A percentile compares a stretch with the other conserved stretches of the same genome.
These are phyloP conservation scores for Tolypocladium sp. DNA, from an alignment of 2,329 filamentous ascomycete genomes.

Conservation along the genomic window DNA sequence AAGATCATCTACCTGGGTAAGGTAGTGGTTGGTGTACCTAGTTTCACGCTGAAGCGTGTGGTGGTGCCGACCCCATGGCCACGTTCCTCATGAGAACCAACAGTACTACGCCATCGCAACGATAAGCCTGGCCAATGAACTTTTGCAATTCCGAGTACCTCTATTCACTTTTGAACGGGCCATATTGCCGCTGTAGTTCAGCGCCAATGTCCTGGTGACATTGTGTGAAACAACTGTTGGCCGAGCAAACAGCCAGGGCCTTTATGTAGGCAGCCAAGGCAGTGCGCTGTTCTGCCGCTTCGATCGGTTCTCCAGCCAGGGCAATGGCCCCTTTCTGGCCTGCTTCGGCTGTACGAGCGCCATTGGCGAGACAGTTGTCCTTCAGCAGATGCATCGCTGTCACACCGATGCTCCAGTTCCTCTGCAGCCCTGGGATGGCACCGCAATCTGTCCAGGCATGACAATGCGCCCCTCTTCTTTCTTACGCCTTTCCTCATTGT, in stretches of 20 bases:
- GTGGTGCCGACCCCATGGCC: neutral
- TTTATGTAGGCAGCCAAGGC: neutral
- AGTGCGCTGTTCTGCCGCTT: neutral
- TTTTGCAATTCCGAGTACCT: neutral
- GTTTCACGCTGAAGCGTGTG: neutral
- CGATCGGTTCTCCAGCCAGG: too few species aligned
- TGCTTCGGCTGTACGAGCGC: neutral
- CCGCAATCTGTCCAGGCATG: neutral
- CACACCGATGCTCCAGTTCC: neutral
- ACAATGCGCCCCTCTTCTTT: neutral
- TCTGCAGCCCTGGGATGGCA: neutral
- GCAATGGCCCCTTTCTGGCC: neutral
- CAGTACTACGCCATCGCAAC: neutral
- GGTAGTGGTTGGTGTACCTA: neutral
- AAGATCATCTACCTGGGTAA: neutral
- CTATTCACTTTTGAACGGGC: neutral
- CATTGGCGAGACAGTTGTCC: neutral
- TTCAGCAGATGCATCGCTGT: neutral
- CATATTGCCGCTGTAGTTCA: neutral
- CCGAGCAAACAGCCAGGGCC: neutral
- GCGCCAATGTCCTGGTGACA: neutral
- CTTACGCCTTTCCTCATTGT: neutral
- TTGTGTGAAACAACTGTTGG: neutral
- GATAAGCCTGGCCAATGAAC: neutral
- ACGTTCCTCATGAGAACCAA: neutral